Conservation (phyloP, 306 rosid species). For the Begonia peltatifolia region DNA sequence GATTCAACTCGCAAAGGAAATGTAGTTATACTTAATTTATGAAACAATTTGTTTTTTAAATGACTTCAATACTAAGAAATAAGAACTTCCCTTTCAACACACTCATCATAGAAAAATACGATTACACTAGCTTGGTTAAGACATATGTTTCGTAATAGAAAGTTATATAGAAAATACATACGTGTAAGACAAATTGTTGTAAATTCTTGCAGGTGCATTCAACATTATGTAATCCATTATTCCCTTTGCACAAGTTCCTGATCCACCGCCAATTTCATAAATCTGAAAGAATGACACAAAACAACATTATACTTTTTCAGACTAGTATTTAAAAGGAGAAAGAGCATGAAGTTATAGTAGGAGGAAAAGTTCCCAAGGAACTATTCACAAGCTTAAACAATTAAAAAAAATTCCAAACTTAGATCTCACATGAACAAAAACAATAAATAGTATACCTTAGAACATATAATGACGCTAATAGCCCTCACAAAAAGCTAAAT, state of each 20-base stretch:
- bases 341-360: not conserved
- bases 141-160: conserved; percentile 11
- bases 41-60: no score
- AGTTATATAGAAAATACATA: conserved; percentile 33
- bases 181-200: conserved; percentile 80
- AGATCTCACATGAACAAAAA: no score
- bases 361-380: no score
- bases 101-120: conserved; percentile 1
- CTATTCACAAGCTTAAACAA: no score
- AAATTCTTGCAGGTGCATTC: conserved; percentile 85
- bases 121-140: not conserved
- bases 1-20: no score
- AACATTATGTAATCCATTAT: conserved; percentile 93
- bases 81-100: no score
- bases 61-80: no score
- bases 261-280: conserved; percentile 99
- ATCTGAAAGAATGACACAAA: conserved; percentile 55
- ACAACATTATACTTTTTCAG: conserved; percentile 18
- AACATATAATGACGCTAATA: no score
- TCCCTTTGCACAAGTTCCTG: conserved; percentile 97
- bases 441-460: no score
- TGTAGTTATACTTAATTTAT: no score
- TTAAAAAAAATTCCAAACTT: no score
- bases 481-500: no score
- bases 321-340: not conserved